phyloP scores from a whole-genome alignment of 2,329 filamentous ascomycete species.

The Dactylellina sp. region DNA sequence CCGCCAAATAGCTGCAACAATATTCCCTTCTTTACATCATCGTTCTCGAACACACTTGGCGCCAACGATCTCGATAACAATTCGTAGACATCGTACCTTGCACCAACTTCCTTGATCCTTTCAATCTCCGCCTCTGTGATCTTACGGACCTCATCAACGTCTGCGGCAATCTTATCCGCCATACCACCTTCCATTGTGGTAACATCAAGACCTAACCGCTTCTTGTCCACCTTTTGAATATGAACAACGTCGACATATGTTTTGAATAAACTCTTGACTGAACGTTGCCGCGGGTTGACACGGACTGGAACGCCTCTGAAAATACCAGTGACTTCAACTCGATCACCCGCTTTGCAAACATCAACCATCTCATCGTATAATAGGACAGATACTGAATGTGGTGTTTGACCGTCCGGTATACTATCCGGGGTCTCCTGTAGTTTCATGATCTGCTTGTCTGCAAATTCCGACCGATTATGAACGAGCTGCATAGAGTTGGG shows the following conservation, averaged over 20 bases:
- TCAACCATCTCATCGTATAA: slow-evolving; percentile 98
- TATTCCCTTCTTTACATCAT: slow-evolving; percentile 99
- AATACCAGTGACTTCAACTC: slow-evolving; percentile 94
- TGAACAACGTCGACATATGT: slow-evolving; percentile 96
- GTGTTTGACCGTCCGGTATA: slow-evolving; percentile 94
- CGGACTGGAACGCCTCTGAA: slow-evolving; percentile 95
- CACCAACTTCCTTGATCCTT: slow-evolving; percentile 84
- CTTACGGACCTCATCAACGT: slow-evolving; percentile 84
- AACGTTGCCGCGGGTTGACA: slow-evolving; percentile 90
- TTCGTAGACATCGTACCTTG: slow-evolving; percentile 89
- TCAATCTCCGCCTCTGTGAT: slow-evolving; percentile 87
- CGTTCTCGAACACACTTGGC: slow-evolving; percentile 96
- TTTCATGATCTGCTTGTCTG: slow-evolving; percentile 99
- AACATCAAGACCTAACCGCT: slow-evolving; percentile 88
- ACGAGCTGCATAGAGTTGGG: slow-evolving; percentile 98
- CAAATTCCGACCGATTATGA: slow-evolving; percentile 93
- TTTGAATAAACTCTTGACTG: slow-evolving; percentile 96
- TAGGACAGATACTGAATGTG: slow-evolving; percentile 94
- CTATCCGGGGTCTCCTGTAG: slow-evolving; percentile 96
- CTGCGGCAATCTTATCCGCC: slow-evolving; percentile 76
- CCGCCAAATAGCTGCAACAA: slow-evolving; percentile 95
- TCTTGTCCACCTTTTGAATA: slow-evolving; percentile 95
- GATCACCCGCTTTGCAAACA: slow-evolving; percentile 96
- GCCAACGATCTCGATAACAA: slow-evolving; percentile 89
- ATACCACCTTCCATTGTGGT: slow-evolving; percentile 88